Base-by-base conservation (phyloP, 176 grass and related monocot genomes). In the Canna indica region DNA sequence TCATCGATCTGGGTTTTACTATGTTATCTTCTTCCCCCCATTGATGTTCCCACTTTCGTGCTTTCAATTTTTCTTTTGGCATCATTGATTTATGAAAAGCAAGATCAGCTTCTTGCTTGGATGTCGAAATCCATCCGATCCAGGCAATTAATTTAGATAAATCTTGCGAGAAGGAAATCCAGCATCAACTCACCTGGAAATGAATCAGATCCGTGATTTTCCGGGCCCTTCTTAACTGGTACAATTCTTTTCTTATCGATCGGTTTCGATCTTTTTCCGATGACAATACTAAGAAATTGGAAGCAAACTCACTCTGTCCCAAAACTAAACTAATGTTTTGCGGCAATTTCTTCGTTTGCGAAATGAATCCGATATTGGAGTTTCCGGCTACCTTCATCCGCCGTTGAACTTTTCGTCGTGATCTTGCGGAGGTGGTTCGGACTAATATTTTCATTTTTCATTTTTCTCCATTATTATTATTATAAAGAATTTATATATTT, bases 331-430 rank as follows among this genome's bases (percentile, higher is more conserved):
- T 78, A 12, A 0, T 87, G 88, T 84, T 91, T 82, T 84, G 88
- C 79, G 81, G 88, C 88, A 91, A 91, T 91, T 91, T 91, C 84
- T 91, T 87, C 84, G 78, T 87, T 87, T 91, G 84, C 84, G 57
- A 91, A 10, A 91, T 14, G 28, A 68, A 87, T 73, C 44, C 7
- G 4, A 25, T 18, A 1, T 74, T 46, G 1, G 50, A 6, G 20
- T 7, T 77, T 28, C 64, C 5, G 17, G 17, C 1, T 44, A 0
- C 47, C 29, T 71, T 68, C 48, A 17, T 77, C 50, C 20, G 63
- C 58, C 33, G 52, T 57, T 65, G 81, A 84, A 72, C 66, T 10
- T 7, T 1, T 22, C 48, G 3, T 52, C 7, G 5, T 91, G 78
- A 82, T 68, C 81, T 79, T 36, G 78, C 25, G 68, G 88, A 85